phyloP scores from a whole-genome alignment of 148 eudicot species.

The Limonium bicolor region DNA sequence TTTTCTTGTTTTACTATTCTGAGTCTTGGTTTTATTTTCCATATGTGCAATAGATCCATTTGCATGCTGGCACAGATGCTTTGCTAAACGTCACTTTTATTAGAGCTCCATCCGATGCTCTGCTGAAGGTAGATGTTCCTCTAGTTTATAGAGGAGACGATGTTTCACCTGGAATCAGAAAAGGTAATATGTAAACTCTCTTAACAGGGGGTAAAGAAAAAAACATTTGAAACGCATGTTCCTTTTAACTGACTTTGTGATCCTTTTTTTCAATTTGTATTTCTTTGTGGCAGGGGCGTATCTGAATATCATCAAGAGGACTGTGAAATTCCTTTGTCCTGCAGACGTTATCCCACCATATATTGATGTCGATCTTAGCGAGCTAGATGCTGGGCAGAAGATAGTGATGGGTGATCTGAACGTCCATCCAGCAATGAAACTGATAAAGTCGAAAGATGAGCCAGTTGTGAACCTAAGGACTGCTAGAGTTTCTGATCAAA shows the following conservation, averaged over 20 bases:
- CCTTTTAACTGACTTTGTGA: too few species aligned
- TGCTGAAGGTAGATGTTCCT: constrained; percentile 77
- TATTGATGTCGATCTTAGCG: constrained; percentile 83
- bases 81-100: constrained; percentile 74
- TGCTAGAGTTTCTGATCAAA: constrained; percentile 62
- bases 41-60: constrained; percentile 48
- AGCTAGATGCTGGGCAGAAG: constrained; percentile 74
- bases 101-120: constrained; percentile 85
- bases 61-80: constrained; percentile 71
- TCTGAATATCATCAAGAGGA: constrained; percentile 74
- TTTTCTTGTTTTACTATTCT: not conserved
- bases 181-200: constrained; percentile 54
- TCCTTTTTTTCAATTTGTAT: too few species aligned
- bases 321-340: constrained; percentile 72
- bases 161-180: constrained; percentile 79
- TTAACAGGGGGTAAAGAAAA: too few species aligned
- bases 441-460: constrained; percentile 38
- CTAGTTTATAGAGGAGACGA: constrained; percentile 88
- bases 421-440: constrained; percentile 82
- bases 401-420: constrained; percentile 63
- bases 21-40: constrained; percentile 5
- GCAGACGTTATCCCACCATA: constrained; percentile 85
- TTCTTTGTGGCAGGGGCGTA: constrained; percentile 68
- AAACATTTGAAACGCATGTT: too few species aligned
- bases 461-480: constrained; percentile 67